These are phyloP conservation scores for Camelina hispida DNA, from an alignment of 345 rosid species.

Conservation along the genomic window DNA sequence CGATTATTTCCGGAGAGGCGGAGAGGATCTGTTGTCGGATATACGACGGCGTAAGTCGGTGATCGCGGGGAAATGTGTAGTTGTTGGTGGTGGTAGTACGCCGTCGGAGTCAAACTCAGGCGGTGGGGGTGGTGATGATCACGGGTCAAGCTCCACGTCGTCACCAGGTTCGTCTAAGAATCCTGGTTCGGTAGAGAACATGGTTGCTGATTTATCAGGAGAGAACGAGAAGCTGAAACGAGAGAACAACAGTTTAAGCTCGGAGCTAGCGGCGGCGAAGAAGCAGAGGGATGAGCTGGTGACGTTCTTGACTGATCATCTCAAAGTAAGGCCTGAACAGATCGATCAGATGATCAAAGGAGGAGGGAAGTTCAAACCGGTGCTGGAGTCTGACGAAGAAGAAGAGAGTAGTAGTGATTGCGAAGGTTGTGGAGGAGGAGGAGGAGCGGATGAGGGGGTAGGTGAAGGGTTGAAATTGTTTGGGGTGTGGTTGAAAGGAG, in stretches of 20 bases:
- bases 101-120: slow-evolving; percentile 62
- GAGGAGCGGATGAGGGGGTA: slow-evolving; percentile 33
- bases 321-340: slow-evolving; percentile 76
- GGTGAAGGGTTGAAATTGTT: slow-evolving; percentile 71
- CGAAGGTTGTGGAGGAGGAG: slow-evolving; percentile 24
- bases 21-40: slow-evolving; percentile 55
- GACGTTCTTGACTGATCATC: slow-evolving; percentile 59
- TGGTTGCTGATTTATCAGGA: slow-evolving; percentile 61
- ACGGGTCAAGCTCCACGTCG: slow-evolving; percentile 79
- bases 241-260: slow-evolving; percentile 70
- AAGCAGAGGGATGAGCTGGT: slow-evolving; percentile 75
- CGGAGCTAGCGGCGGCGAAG: slow-evolving; percentile 82
- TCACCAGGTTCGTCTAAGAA: slow-evolving; percentile 72
- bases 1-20: slow-evolving; percentile 67
- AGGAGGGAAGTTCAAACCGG: slow-evolving; percentile 44
- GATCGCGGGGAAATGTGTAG: slow-evolving; percentile 42
- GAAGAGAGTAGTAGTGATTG: slow-evolving; percentile 12
- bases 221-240: slow-evolving; percentile 87
- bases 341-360: slow-evolving; percentile 65
- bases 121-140: slow-evolving; percentile 56
- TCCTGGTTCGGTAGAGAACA: slow-evolving; percentile 74
- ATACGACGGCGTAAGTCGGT: slow-evolving; percentile 70
- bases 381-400: slow-evolving; percentile 7
- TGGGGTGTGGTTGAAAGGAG: slow-evolving; percentile 77
- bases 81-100: slow-evolving; percentile 21